Evolutionary conservation across 1,284 basidiomycete species (phyloP).

Genomic region (Marasmius tenuissimus): DNA sequence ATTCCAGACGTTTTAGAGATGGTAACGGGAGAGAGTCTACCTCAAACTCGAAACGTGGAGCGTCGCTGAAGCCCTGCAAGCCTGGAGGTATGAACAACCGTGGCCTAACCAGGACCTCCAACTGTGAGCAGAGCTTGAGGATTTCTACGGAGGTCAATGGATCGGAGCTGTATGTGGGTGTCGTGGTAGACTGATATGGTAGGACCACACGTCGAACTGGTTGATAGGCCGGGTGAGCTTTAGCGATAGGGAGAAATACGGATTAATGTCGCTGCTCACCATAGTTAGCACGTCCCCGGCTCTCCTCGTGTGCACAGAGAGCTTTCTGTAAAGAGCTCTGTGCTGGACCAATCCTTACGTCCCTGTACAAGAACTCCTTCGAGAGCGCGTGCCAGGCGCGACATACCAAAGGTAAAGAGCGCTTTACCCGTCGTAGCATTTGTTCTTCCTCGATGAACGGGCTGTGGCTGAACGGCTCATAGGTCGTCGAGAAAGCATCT

Average conservation of each 20-base stretch:
- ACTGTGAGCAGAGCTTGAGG: slow-evolving; percentile 45
- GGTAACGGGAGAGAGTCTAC: slow-evolving; percentile 43
- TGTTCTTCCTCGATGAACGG: slow-evolving; percentile 17
- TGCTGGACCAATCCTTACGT: slow-evolving; percentile 42
- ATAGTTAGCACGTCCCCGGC: slow-evolving; percentile 32
- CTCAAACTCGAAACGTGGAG: slow-evolving; percentile 53
- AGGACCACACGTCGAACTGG: slow-evolving; percentile 57
- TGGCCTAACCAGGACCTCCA: slow-evolving; percentile 60
- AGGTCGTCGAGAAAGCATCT: slow-evolving; percentile 27
- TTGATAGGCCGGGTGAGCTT: slow-evolving; percentile 10
- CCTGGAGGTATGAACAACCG: slow-evolving; percentile 17
- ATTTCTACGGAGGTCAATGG: slow-evolving; percentile 39
- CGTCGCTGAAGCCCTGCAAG: slow-evolving; percentile 15
- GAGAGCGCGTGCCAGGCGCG: slow-evolving; percentile 51
- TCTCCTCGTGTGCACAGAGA: slow-evolving; percentile 22
- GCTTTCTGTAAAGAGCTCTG: slow-evolving; percentile 29
- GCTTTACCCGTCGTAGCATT: slow-evolving; percentile 32
- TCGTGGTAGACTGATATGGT: slow-evolving; percentile 54
- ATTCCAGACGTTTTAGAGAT: slow-evolving; percentile 63
- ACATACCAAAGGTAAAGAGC: slow-evolving; percentile 52
- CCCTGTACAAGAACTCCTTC: slow-evolving; percentile 49
- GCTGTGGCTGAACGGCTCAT: slow-evolving; percentile 42
- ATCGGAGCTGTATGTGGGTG: slow-evolving; percentile 29
- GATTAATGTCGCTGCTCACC: slow-evolving; percentile 16
- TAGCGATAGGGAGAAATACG: neutral